Conservation (phyloP, 441 rosid genomes). For the Bocquillonia castaneifolia region DNA sequence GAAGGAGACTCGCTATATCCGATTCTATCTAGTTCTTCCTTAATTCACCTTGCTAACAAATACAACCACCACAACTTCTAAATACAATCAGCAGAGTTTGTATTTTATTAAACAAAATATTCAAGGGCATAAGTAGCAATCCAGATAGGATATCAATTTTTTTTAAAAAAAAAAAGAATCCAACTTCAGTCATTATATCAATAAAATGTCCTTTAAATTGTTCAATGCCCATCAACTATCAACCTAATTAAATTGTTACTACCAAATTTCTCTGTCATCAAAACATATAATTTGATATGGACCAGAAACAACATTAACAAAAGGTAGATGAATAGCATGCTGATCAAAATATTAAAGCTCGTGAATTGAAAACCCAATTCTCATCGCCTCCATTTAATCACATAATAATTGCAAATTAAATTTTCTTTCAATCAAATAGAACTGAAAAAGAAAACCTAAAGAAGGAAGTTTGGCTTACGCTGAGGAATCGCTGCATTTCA, state of each 20-base stretch:
- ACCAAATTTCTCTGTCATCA: not conserved
- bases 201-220: not conserved
- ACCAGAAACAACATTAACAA: not conserved
- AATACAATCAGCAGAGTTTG: too few species aligned
- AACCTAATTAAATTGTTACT: not conserved
- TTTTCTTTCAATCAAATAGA: not conserved
- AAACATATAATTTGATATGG: not conserved
- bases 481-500: constrained; percentile 58
- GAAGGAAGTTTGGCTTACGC: constrained; percentile 33
- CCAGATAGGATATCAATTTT: not conserved
- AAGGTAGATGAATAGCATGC: too few species aligned
- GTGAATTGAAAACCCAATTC: not conserved
- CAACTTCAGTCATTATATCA: not conserved
- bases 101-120: too few species aligned
- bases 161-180: not conserved
- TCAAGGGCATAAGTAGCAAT: too few species aligned
- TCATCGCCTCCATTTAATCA: too few species aligned
- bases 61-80: too few species aligned
- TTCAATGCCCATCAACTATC: not conserved
- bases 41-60: too few species aligned
- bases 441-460: not conserved
- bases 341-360: too few species aligned
- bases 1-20: too few species aligned
- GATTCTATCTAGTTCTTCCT: too few species aligned
- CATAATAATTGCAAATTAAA: not conserved